Base-by-base conservation (phyloP, 1,284 basidiomycete species). In the Melampsora occidentalis region DNA sequence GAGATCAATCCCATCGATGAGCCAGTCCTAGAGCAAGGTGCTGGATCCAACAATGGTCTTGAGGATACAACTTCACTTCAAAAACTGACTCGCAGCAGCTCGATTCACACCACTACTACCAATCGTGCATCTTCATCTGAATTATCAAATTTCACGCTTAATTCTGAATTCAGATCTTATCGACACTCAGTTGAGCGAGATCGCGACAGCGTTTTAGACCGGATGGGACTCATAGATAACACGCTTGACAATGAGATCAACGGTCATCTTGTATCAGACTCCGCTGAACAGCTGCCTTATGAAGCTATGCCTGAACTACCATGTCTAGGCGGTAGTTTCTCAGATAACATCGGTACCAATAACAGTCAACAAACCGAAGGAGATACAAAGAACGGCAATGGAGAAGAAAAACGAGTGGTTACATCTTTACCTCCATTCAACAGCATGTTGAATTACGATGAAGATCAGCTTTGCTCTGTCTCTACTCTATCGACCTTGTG, bases 91-190 rank as follows among this genome's bases (percentile, higher is more conserved):
- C 53, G 53, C 9, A n/a, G 28, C 53, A 35, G 42, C 49, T 35
- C 39, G 39, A 51, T 28, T 62, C 25, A 42, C 28, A 28, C 33
- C 64, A 16, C 46, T 31, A 25, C 39, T 59, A 64, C 62, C 14
- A 33, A 33, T 10, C 28, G 28, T 64, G 28, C 65, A n/a, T 67
- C 65, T 46, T 46, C 42, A 22, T 67, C 65, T 10, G 65, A 7
- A 10, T 16, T 48, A 22, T 67, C 65, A 35, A 25, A 20, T 22
- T 67, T 67, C n/a, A 67, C 65, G 16, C 65, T 67, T 28, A 67
- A 67, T 39, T 67, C 65, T 2, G 28, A 67, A n/a, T 67, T 67
- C n/a, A 42, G 65, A 46, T 39, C 65, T 48, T 67, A 67, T 48
- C 65, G 65, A 39, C 65, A 67, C 65, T 67, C 65, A 5, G 5